A percentile compares a stretch with the other conserved stretches of the same genome.
Conservation (phyloP, 164 flowering plant genomes). For the Umbellularia californica region DNA sequence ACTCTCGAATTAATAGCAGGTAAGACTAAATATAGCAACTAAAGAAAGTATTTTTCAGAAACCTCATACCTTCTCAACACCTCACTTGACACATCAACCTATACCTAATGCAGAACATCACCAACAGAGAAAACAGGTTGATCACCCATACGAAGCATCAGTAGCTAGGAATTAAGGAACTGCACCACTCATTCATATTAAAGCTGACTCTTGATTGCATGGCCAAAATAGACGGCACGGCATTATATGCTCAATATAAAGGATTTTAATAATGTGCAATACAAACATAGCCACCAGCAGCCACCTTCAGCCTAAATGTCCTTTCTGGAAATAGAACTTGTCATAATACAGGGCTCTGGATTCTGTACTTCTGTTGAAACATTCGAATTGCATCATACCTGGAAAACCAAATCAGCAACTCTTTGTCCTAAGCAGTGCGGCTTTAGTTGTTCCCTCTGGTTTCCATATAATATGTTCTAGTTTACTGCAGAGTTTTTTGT, state of each 20-base stretch:
- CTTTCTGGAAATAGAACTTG: not conserved
- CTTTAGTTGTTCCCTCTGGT: constrained; percentile 29
- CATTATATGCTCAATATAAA: not conserved
- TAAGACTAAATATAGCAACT: no score
- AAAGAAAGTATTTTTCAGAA: no score
- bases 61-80: no score
- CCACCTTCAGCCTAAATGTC: not conserved
- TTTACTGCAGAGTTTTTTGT: constrained; percentile 61
- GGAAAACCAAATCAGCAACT: constrained; percentile 38
- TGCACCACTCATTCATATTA: no score
- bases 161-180: no score
- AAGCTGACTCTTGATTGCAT: no score
- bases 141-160: no score
- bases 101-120: no score
- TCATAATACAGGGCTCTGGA: not conserved
- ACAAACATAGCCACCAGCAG: not conserved
- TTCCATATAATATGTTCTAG: constrained; percentile 79
- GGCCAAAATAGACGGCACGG: no score
- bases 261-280: not conserved
- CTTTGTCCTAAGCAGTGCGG: constrained; percentile 35
- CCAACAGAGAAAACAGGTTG: no score
- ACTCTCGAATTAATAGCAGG: no score
- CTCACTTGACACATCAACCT: no score
- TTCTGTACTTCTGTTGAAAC: not conserved
- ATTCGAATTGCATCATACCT: constrained; percentile 27